Base-by-base conservation (phyloP, 306 rosid genomes). In the Rosa persica region DNA sequence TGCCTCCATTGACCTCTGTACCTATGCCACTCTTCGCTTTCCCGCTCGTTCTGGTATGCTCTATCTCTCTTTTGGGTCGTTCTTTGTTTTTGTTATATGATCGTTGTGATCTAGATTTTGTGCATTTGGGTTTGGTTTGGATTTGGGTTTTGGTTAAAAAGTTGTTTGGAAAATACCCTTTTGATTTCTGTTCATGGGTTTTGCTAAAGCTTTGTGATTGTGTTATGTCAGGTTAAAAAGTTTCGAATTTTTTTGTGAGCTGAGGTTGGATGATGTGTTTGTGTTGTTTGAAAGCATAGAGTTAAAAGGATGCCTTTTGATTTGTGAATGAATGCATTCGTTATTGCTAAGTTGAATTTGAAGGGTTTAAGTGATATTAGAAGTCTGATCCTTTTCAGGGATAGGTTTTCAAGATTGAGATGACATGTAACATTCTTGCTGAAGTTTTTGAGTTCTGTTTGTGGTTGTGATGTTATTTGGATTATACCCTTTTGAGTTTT, bases 1-100 rank as follows among this genome's bases (percentile, higher is more conserved):
- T 17, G 85, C 99, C 61, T 89, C 98, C 78, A 88, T 95, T 52
- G 89, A 85, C 54, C 82, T 88, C 72, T 93, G 78, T 89, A 95
- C 99, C 67, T 83, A 86, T 27, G 97, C 85, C 30, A 85, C 96
- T 73, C 85, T 95, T 72, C 96, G 88, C 67, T 85, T 90, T 78
- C 88, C 96, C 68, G 83, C 86, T 83, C 87, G 92, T 79, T 84
- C 92, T 22, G 96, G 97, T 90, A 83, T 25, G 30, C 46, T 51
- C 71, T 61, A 40, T 40, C 75, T 19, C 78, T 72, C 72, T 54
- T 38, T 67, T 74, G 72, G 54, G 20, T 46, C 30, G 0, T 57
- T 25, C 5, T 55, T 60, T 49, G 62, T 71, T 5, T 46, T 17
- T 71, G 17, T 54, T 19, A 36, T 77, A 58, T 67, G 74, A 12